Base-by-base conservation (phyloP, 2,329 filamentous ascomycete genomes). In the Daldinia sp. region DNA sequence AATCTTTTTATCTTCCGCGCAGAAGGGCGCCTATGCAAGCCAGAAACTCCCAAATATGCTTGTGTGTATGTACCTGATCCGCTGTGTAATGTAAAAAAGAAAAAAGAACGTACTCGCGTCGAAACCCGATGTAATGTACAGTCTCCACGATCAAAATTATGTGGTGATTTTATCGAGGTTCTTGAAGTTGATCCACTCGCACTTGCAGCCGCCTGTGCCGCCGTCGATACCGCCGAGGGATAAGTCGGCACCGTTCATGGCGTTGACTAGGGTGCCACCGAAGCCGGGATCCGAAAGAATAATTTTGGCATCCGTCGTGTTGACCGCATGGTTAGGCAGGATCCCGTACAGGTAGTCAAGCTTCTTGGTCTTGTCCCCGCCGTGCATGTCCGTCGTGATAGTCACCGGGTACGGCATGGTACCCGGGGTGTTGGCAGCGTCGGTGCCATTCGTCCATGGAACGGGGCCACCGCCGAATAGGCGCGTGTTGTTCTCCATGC, bases 341-440 rank as follows among this genome's bases (percentile, higher is more conserved):
- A 90, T 80, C 2, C 76, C 76, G 73, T 85, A 84, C 48, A 81
- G 79, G 76, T 83, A 88, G 2, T 84, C 77, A 39, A 83, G 78
- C 76, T 90, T 90, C 67, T 75, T 74, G 10, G 71, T 69, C 5
- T 78, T 74, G 69, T 85, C 73, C 11, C 87, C 87, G 37, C 87
- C 87, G 70, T 90, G 87, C 45, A 85, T 85, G 73, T 90, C 87
- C 63, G 84, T 79, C 15, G 81, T 83, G 43, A 90, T 74, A 3
- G 86, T 89, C 39, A 88, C 80, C 0, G 87, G 87, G 67, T 88
- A 90, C 1, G 87, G 87, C 76, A 90, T 87, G 3, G 83, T 84
- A 6, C 86, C 87, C 0, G 86, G 86, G 32, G 78, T 76, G 15
- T 79, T 23, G 74, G 56, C 75, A 66, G 62, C 78, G 72, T 49